These are phyloP conservation scores for Dovyalis caffra DNA, from an alignment of 345 rosid genomes.

Conservation along the genomic window DNA sequence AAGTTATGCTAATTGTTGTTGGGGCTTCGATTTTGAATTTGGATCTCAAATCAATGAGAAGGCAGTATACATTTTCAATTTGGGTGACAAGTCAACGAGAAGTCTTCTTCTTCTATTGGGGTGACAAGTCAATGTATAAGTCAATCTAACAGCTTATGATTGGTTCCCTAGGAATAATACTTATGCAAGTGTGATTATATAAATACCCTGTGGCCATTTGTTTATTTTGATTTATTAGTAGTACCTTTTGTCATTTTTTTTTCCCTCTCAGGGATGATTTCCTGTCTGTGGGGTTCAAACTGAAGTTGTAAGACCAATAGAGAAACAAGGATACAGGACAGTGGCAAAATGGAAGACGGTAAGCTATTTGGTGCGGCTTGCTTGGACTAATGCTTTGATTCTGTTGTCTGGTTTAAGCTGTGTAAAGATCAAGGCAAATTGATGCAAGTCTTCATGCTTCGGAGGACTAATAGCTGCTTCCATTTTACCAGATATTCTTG, in stretches of 20 bases:
- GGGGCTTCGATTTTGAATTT: not conserved
- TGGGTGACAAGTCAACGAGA: not conserved
- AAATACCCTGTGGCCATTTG: not conserved
- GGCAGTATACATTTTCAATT: not conserved
- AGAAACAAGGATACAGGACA: not conserved
- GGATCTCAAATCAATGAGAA: not conserved
- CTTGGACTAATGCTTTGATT: not conserved
- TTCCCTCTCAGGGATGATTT: slow-evolving; percentile 57
- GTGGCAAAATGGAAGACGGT: not conserved
- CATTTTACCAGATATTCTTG: too few relatives aligned
- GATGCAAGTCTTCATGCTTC: not conserved
- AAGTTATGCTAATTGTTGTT: not conserved
- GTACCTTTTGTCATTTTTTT: not conserved
- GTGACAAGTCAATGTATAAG: not conserved
- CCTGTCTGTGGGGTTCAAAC: slow-evolving; percentile 55
- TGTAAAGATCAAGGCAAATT: not conserved
- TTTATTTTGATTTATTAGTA: not conserved
- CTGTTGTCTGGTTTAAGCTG: not conserved
- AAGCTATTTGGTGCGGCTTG: not conserved
- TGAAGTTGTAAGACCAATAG: slow-evolving; percentile 37
- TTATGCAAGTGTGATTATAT: not conserved
- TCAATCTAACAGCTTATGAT: not conserved
- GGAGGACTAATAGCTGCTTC: not conserved
- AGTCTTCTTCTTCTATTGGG: not conserved
- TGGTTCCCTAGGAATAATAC: not conserved